Percentiles rank a stretch among this genome's conserved stretches.
Conservation (phyloP, 768 basidiomycete genomes). For the Trametopsis cervina region DNA sequence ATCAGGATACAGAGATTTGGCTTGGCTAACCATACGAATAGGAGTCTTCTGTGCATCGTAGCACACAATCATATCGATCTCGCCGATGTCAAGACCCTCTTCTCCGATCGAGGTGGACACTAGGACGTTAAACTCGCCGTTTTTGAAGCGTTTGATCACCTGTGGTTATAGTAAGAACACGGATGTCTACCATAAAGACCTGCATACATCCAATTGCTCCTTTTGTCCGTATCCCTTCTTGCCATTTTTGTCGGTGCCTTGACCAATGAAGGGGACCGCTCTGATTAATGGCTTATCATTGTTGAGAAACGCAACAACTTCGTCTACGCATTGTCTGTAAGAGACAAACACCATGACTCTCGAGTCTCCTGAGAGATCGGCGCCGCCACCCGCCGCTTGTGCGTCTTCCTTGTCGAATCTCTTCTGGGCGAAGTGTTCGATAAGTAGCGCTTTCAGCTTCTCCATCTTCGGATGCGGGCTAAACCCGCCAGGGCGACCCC, state of each 20-base stretch:
- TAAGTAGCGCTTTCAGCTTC: conserved; percentile 59
- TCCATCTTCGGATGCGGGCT: conserved; percentile 90
- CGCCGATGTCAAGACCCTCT: conserved; percentile 97
- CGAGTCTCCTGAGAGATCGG: conserved; percentile 33
- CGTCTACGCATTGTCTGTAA: conserved; percentile 86
- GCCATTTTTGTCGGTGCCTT: conserved; percentile 78
- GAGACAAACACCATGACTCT: conserved; percentile 93
- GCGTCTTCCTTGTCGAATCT: conserved; percentile 35
- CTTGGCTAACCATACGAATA: conserved; percentile 92
- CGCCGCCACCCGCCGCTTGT: conserved; percentile 15
- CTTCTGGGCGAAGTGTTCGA: conserved; percentile 70
- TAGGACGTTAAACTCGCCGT: conserved; percentile 81
- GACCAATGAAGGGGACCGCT: conserved; percentile 85
- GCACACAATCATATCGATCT: conserved; percentile 92
- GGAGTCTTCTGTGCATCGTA: conserved; percentile 97
- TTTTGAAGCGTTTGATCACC: conserved; percentile 85
- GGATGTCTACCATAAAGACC: background rate
- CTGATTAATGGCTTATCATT: conserved; percentile 71
- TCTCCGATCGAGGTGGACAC: conserved; percentile 97
- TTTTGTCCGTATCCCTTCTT: conserved; percentile 86
- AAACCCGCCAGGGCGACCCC: conserved; percentile 41
- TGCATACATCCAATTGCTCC: conserved; percentile 83
- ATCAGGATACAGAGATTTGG: background rate
- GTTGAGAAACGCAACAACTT: conserved; percentile 78
- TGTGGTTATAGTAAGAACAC: conserved; percentile 25